These are phyloP conservation scores for Salvia hispanica DNA, from an alignment of 257 asterid genomes.

Conservation along the genomic window DNA sequence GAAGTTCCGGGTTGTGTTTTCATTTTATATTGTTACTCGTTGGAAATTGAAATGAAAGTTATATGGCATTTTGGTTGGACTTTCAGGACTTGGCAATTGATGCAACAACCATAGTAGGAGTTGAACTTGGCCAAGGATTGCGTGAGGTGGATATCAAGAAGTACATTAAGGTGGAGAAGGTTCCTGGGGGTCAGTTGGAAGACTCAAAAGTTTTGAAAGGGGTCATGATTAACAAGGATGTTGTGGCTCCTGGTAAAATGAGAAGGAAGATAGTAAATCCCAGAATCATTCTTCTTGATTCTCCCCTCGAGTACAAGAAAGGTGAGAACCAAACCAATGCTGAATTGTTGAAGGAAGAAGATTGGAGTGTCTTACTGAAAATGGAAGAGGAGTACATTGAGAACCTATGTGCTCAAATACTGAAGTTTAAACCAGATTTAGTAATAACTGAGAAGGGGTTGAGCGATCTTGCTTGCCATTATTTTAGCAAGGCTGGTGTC, in stretches of 20 bases:
- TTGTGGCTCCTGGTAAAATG: conserved; percentile 98
- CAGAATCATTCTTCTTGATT: conserved; percentile 89
- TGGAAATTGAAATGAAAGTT: not conserved
- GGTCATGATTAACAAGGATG: conserved; percentile 93
- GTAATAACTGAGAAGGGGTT: conserved; percentile 92
- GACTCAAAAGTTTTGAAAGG: conserved; percentile 90
- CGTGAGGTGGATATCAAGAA: conserved; percentile 95
- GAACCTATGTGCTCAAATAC: conserved; percentile 67
- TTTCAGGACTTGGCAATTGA: conserved; percentile 87
- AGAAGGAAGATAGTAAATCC: conserved; percentile 82
- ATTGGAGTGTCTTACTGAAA: conserved; percentile 85
- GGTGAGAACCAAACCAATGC: conserved; percentile 99
- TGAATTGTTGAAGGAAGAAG: conserved; percentile 88
- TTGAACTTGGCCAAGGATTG: conserved; percentile 85
- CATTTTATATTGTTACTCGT: not conserved
- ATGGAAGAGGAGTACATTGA: conserved; percentile 96
- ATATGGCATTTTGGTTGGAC: conserved; percentile 27
- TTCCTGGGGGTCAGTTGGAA: conserved; percentile 96
- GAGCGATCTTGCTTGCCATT: conserved; percentile 90
- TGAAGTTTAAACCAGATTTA: conserved; percentile 84
- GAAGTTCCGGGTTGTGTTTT: not conserved
- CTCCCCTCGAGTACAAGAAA: conserved; percentile 95
- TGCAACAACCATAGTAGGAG: conserved; percentile 87
- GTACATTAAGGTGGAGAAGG: conserved; percentile 91
- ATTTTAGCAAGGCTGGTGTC: conserved; percentile 90